phyloP scores from a whole-genome alignment of 208 protist species.

The Crithidia bombi region DNA sequence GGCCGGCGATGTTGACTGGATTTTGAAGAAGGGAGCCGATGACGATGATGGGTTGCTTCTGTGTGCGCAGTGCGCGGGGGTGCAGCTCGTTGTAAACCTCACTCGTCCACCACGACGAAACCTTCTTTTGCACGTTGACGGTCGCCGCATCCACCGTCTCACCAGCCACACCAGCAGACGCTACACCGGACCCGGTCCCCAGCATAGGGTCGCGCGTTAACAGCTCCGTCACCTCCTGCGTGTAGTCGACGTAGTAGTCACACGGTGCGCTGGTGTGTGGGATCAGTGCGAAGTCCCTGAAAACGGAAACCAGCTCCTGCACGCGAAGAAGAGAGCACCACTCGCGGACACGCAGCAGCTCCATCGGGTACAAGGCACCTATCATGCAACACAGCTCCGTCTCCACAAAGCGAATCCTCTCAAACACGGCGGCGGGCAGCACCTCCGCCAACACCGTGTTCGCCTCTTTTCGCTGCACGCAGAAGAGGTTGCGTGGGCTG shows the following conservation, averaged over 20 bases:
- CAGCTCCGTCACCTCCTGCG: slow-evolving; percentile 58
- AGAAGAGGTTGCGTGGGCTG: slow-evolving; percentile 74
- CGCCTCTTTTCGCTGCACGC: slow-evolving; percentile 79
- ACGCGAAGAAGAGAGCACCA: slow-evolving; percentile 23
- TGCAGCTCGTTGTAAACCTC: slow-evolving; percentile 91
- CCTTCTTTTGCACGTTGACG: slow-evolving; percentile 87
- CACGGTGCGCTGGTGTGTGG: slow-evolving; percentile 64
- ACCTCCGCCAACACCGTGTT: slow-evolving; percentile 77
- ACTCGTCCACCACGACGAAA: slow-evolving; percentile 85
- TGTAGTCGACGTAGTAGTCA: slow-evolving; percentile 84
- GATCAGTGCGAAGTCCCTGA: slow-evolving; percentile 61
- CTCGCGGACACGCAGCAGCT: slow-evolving; percentile 65
- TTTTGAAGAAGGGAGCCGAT: slow-evolving; percentile 87
- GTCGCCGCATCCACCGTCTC: slow-evolving; percentile 17
- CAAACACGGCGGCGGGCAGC: slow-evolving; percentile 80
- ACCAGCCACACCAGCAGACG: not conserved
- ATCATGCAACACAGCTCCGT: slow-evolving; percentile 73
- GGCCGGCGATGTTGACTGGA: slow-evolving; percentile 89
- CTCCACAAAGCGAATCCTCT: slow-evolving; percentile 82
- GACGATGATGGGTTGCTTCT: slow-evolving; percentile 75
- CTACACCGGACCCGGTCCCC: slow-evolving; percentile 10
- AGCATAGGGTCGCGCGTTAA: slow-evolving; percentile 50
- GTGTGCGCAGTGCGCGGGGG: slow-evolving; percentile 64
- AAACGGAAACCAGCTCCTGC: slow-evolving; percentile 35
- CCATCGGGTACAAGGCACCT: slow-evolving; percentile 60